Evolutionary conservation across 495 filamentous ascomycete genomes (phyloP).

Genomic region (Hypoxylon perforatum): DNA sequence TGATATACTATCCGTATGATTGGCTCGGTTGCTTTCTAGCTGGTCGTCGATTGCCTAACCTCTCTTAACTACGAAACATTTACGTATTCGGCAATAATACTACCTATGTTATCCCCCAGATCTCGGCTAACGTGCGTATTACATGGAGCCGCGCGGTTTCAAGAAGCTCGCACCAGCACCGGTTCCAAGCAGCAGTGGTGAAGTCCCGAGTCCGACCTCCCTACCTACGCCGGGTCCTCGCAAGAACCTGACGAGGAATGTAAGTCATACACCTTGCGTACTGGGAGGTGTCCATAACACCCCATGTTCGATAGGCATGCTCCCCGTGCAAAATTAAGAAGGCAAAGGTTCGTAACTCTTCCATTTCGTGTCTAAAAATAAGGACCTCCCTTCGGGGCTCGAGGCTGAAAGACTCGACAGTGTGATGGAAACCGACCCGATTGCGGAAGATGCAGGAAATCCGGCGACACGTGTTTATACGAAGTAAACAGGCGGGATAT

Average conservation of each 20-base stretch:
- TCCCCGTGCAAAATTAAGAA: conserved; percentile 37
- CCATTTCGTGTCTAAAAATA: not conserved
- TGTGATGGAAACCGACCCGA: conserved; percentile 35
- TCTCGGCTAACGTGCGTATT: conserved; percentile 8
- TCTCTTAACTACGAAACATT: not conserved
- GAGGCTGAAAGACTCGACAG: conserved; percentile 16
- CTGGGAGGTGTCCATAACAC: conserved; percentile 21
- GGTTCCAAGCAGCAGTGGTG: conserved; percentile 1
- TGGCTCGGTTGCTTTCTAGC: conserved; percentile 6
- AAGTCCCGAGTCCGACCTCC: conserved; percentile 9
- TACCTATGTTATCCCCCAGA: conserved; percentile 1
- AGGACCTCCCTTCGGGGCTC: not conserved
- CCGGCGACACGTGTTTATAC: conserved; percentile 34
- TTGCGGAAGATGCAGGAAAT: conserved; percentile 32
- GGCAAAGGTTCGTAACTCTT: conserved; percentile 24
- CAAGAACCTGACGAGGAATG: conserved; percentile 33
- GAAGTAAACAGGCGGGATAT: conserved; percentile 38
- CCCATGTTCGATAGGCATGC: conserved; percentile 30
- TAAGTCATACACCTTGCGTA: conserved; percentile 20
- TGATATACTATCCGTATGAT: conserved; percentile 9
- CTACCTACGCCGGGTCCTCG: conserved; percentile 18
- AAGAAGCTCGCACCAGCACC: conserved; percentile 38
- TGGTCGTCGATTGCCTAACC: conserved; percentile 1
- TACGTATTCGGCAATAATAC: conserved; percentile 7
- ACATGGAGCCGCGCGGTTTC: conserved; percentile 33